phyloP scores from a whole-genome alignment of 202 grass and related monocot species.

The Hordeum pubiflorum region DNA sequence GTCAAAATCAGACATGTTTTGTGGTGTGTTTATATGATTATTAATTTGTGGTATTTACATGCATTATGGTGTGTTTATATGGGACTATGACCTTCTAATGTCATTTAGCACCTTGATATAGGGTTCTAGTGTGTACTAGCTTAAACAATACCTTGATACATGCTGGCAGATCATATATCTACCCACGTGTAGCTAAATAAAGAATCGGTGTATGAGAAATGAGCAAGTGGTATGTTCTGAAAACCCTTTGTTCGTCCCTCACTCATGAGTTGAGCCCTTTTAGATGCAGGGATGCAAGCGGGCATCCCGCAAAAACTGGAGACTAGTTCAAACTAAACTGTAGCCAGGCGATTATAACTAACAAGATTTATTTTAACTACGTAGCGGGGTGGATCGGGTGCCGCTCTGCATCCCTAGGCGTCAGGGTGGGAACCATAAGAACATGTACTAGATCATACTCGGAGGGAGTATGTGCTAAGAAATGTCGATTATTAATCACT shows the following conservation, averaged over 20 bases:
- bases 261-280: not conserved
- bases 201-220: not conserved
- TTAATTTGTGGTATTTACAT: not conserved
- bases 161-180: not conserved
- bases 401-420: too few relatives aligned
- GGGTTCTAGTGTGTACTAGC: not conserved
- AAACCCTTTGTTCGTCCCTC: not conserved
- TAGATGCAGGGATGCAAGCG: too few relatives aligned
- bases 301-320: too few relatives aligned
- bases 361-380: too few relatives aligned
- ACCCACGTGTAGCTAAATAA: not conserved
- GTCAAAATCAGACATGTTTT: not conserved
- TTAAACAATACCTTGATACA: not conserved
- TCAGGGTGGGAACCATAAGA: too few relatives aligned
- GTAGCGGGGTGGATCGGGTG: too few relatives aligned
- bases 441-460: too few relatives aligned
- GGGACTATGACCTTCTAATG: not conserved
- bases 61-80: not conserved
- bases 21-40: not conserved
- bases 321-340: too few relatives aligned
- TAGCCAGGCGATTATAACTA: too few relatives aligned
- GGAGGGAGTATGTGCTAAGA: too few relatives aligned
- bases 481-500: too few relatives aligned
- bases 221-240: not conserved
- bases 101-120: not conserved